Conservation (phyloP, 345 rosid genomes). For the Citrus inodora region DNA sequence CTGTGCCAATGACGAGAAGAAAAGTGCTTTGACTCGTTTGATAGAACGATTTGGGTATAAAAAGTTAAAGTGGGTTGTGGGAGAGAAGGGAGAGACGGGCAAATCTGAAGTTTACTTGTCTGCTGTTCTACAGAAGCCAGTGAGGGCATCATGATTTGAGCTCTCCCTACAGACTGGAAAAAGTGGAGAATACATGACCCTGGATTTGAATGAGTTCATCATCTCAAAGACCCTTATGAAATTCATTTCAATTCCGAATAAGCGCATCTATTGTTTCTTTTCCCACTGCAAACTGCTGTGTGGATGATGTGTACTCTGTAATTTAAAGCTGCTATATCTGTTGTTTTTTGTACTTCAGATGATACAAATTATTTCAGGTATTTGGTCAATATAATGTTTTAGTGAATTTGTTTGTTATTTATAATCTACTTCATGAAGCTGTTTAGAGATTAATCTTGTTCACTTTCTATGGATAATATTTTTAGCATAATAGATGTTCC, state of each 20-base stretch:
- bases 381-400: conserved; percentile 10
- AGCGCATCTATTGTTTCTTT: conserved; percentile 21
- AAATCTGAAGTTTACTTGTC: conserved; percentile 69
- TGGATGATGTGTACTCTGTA: conserved; percentile 15
- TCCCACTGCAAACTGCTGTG: conserved; percentile 15
- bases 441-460: not conserved
- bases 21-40: conserved; percentile 62
- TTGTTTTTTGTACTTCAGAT: conserved; percentile 15
- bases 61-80: conserved; percentile 92
- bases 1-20: conserved; percentile 69
- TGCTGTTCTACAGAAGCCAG: conserved; percentile 92
- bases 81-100: conserved; percentile 66
- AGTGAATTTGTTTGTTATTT: conserved; percentile 14
- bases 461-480: not conserved
- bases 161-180: not conserved
- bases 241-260: conserved; percentile 31
- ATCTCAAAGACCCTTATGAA: conserved; percentile 21
- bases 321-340: conserved; percentile 7
- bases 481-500: not conserved
- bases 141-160: conserved; percentile 41
- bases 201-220: conserved; percentile 14
- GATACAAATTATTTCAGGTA: conserved; percentile 13
- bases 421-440: conserved; percentile 16
- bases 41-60: conserved; percentile 85
- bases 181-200: conserved; percentile 7